Evolutionary conservation across 345 rosid genomes (phyloP), one percentile per base, ranked within the genome.

Genomic region (Acer saccharum): DNA sequence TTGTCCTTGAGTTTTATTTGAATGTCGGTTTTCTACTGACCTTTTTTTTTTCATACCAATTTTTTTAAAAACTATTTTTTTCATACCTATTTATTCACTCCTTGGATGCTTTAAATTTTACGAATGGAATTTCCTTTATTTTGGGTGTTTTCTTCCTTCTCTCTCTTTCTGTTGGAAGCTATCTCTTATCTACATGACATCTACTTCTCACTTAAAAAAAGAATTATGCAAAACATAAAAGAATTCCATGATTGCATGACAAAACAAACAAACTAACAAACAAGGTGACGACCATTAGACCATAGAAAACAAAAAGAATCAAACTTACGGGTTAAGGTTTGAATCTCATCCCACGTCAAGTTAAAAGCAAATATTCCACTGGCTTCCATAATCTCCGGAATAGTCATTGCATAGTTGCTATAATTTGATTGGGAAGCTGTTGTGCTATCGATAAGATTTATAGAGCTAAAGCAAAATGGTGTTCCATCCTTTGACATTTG

Each of bases 401-500:
- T 84, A 20, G 27, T 66, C 68, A 17, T 0, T 35, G 86, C 52
- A 67, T 74, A 89, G 74, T 72, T 84, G 86, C 78, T 76, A 62
- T 84, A 92, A 41, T 13, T 4, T 44, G 95, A 75, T 76, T 81
- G 86, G 73, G 83, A 79, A 79, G 78, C 85, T 4, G 14, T 69
- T 52, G 91, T 90, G 81, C 81, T 84, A 12, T 81, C 78, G 7
- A 88, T 81, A 66, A 96, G 95, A 87, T 96, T 86, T 77, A 88
- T 83, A 68, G 90, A 78, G 77, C 85, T 68, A 66, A 86, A 73
- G 84, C 99, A 96, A 83, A 94, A 87, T 9, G 95, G 94, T 50
- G 77, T 72, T 70, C 89, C 88, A 39, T 94, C 98, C 74, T 86
- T 82, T 8, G 99, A 89, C 80, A 96, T 82, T 86, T 96, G 99